A percentile compares a stretch with the other conserved stretches of the same genome.
Evolutionary conservation across 805 yeast genomes (phyloP).

Genomic region (Yamadazyma olivae): DNA sequence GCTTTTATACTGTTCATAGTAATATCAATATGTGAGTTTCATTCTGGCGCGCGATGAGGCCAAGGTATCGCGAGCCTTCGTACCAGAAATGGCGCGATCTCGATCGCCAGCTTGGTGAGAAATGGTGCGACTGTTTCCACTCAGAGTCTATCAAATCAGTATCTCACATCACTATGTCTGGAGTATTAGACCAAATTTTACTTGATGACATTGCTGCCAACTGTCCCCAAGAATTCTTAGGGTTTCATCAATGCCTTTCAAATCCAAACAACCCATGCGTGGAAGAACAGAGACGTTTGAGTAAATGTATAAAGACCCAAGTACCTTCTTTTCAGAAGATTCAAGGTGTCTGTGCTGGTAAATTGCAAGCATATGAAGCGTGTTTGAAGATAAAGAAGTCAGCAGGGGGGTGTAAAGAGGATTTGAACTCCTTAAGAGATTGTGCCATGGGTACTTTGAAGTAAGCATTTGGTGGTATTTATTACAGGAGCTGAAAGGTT

Average conservation of each 20-base stretch:
- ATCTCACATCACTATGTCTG: conserved; percentile 7
- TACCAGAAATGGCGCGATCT: too few species aligned
- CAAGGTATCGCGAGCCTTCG: too few species aligned
- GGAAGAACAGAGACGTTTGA: conserved; percentile 52
- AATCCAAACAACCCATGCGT: conserved; percentile 54
- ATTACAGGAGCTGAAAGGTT: too few species aligned
- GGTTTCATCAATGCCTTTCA: conserved; percentile 70
- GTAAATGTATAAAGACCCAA: conserved; percentile 57
- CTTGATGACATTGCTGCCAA: conserved; percentile 74
- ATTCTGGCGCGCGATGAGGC: too few species aligned
- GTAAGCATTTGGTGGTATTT: too few species aligned
- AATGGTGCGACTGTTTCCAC: too few species aligned
- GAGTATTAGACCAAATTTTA: conserved; percentile 62
- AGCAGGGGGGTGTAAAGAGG: conserved; percentile 46
- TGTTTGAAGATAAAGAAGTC: conserved; percentile 54
- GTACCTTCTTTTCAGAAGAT: conserved; percentile 76
- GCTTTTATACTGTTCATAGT: conserved; percentile 16
- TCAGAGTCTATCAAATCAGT: not conserved
- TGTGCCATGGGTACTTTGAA: conserved; percentile 51
- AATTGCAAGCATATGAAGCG: conserved; percentile 60
- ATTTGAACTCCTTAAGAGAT: conserved; percentile 54
- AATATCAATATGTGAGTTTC: too few species aligned
- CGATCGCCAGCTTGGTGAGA: too few species aligned
- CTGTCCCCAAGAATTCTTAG: conserved; percentile 72
- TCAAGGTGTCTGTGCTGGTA: conserved; percentile 55